Conservation (phyloP, 345 rosid species). For the Angophora floribunda region DNA sequence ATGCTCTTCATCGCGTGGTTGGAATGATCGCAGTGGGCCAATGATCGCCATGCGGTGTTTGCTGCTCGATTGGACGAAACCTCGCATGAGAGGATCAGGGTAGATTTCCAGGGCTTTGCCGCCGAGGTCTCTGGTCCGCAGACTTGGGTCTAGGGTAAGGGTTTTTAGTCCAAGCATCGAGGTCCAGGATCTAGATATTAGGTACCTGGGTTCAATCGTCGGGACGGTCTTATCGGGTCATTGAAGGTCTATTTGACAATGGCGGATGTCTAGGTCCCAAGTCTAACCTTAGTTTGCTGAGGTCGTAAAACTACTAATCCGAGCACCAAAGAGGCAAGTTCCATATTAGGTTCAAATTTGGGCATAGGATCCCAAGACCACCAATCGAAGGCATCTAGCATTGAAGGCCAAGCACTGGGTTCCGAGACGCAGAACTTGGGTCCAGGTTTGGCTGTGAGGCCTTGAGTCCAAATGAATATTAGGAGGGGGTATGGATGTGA, state of each 20-base stretch:
- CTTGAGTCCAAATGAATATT: too few relatives aligned
- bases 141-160: not conserved
- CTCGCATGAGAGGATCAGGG: not conserved
- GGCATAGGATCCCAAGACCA: not conserved
- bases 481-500: not conserved
- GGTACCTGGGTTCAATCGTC: not conserved
- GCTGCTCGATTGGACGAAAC: not conserved
- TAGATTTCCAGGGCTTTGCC: not conserved
- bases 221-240: not conserved
- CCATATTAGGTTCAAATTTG: not conserved
- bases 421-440: too few relatives aligned
- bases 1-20: not conserved
- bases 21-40: not conserved
- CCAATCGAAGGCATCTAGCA: too few relatives aligned
- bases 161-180: not conserved
- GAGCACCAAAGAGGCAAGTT: not conserved
- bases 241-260: too few relatives aligned
- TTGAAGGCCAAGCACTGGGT: too few relatives aligned
- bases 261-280: not conserved
- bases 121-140: not conserved
- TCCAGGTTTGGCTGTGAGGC: not conserved
- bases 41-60: too few relatives aligned
- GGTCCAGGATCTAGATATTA: too few relatives aligned
- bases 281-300: not conserved
- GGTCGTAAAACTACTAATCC: too few relatives aligned